A percentile compares a stretch with the other conserved stretches of the same genome.
Evolutionary conservation across 2,329 filamentous ascomycete species (phyloP).

Genomic region (Mycogone perniciosa): DNA sequence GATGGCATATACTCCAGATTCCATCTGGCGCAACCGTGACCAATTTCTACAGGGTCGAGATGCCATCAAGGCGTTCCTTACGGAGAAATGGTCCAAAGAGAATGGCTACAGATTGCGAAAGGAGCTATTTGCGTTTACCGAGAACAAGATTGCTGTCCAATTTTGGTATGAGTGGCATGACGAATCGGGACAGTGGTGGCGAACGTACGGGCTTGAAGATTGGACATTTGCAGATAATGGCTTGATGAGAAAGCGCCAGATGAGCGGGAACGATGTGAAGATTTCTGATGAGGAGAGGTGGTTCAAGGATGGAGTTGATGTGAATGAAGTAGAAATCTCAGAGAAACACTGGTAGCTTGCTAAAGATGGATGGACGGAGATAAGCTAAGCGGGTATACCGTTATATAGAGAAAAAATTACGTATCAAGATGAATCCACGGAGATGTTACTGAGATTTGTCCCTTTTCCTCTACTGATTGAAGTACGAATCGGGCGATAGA

Average conservation of each 20-base stretch:
- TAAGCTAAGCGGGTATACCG: no score
- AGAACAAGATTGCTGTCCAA: constrained; percentile 75
- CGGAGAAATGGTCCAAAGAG: constrained; percentile 68
- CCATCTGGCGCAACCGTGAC: constrained; percentile 74
- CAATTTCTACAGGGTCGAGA: constrained; percentile 63
- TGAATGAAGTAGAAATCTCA: constrained; percentile 58
- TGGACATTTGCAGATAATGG: constrained; percentile 69
- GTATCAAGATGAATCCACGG: no score
- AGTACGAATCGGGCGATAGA: no score
- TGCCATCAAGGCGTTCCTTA: constrained; percentile 61
- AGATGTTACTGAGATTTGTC: no score
- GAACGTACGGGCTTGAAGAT: constrained; percentile 79
- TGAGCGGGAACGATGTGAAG: constrained; percentile 68
- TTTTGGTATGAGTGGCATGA: constrained; percentile 87
- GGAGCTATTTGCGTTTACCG: constrained; percentile 72
- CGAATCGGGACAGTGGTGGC: constrained; percentile 66
- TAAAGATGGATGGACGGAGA: no score
- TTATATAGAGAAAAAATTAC: no score
- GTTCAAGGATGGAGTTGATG: constrained; percentile 64
- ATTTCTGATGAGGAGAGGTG: constrained; percentile 58
- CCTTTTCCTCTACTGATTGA: no score
- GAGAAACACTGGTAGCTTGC: constrained; percentile 68
- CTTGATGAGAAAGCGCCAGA: constrained; percentile 66
- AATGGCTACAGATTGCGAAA: constrained; percentile 69
- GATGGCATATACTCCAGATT: constrained; percentile 67